These are phyloP conservation scores for Acer campestre DNA, from an alignment of 345 rosid species.

Conservation along the genomic window DNA sequence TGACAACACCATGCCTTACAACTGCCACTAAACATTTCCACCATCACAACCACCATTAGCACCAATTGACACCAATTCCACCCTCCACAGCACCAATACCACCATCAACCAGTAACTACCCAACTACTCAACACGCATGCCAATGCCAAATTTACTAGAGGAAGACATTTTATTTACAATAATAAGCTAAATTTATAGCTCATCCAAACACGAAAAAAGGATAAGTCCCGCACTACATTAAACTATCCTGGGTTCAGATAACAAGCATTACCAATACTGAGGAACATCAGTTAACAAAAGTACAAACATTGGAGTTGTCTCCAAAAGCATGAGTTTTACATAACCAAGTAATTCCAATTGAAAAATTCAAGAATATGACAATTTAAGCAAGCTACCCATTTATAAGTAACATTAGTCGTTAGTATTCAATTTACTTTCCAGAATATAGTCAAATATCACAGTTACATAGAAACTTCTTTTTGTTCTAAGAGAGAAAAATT, in stretches of 20 bases:
- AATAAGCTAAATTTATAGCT: not conserved
- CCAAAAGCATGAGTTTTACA: not conserved
- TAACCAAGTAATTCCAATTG: not conserved
- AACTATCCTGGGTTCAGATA: not conserved
- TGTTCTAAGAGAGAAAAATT: not conserved
- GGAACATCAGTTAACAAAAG: not conserved
- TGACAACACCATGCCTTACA: not conserved
- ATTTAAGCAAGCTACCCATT: not conserved
- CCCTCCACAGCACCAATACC: not conserved
- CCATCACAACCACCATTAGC: not conserved
- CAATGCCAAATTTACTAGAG: not conserved
- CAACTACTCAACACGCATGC: not conserved
- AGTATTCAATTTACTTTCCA: not conserved
- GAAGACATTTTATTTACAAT: not conserved
- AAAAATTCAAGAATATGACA: not conserved
- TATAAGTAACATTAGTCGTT: not conserved
- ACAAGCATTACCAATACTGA: not conserved
- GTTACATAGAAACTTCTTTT: not conserved
- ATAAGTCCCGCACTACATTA: not conserved
- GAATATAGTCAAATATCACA: not conserved
- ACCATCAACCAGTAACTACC: not conserved
- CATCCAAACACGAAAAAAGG: not conserved
- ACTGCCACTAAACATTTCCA: not conserved
- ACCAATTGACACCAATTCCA: not conserved
- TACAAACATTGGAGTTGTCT: not conserved